Evolutionary conservation across 2,329 filamentous ascomycete species (phyloP).

Genomic region (Xylaria sp.): DNA sequence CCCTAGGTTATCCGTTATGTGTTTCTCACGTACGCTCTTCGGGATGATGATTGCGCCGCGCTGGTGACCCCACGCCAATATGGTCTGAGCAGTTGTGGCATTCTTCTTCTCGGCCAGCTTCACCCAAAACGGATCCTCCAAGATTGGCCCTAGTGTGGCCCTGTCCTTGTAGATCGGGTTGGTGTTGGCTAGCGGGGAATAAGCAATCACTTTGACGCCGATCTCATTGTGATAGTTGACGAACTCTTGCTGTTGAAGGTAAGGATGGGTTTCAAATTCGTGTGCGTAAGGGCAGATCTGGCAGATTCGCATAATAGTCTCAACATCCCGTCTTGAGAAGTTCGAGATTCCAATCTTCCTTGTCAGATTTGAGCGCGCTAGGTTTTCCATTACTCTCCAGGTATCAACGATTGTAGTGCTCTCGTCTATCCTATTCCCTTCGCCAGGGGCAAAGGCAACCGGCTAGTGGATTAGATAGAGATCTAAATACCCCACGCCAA

Average conservation of each 20-base stretch:
- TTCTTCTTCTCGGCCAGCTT: constrained; percentile 48
- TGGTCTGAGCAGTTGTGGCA: constrained; percentile 50
- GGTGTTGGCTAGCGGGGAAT: constrained; percentile 58
- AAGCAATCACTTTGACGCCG: constrained; percentile 51
- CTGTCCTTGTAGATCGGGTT: constrained; percentile 53
- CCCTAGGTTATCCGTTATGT: constrained; percentile 52
- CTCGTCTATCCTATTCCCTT: constrained; percentile 38
- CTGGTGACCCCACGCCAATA: constrained; percentile 55
- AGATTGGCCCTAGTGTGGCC: constrained; percentile 37
- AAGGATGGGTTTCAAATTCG: constrained; percentile 61
- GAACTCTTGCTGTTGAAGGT: constrained; percentile 56
- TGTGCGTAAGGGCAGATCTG: constrained; percentile 60
- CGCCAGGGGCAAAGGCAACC: constrained; percentile 43
- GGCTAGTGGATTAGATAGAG: constrained; percentile 57
- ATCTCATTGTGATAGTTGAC: constrained; percentile 51
- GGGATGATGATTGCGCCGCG: constrained; percentile 56
- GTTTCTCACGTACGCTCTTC: constrained; percentile 51
- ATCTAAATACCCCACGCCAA: constrained; percentile 57
- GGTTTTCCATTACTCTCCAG: constrained; percentile 63
- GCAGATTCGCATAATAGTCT: constrained; percentile 48
- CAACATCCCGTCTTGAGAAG: constrained; percentile 53
- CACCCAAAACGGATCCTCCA: constrained; percentile 49
- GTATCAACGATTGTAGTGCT: constrained; percentile 49
- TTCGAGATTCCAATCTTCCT: constrained; percentile 68
- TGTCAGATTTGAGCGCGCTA: constrained; percentile 57